Base-by-base conservation (phyloP, 2,329 filamentous ascomycete genomes). In the Penicillium digitatum region DNA sequence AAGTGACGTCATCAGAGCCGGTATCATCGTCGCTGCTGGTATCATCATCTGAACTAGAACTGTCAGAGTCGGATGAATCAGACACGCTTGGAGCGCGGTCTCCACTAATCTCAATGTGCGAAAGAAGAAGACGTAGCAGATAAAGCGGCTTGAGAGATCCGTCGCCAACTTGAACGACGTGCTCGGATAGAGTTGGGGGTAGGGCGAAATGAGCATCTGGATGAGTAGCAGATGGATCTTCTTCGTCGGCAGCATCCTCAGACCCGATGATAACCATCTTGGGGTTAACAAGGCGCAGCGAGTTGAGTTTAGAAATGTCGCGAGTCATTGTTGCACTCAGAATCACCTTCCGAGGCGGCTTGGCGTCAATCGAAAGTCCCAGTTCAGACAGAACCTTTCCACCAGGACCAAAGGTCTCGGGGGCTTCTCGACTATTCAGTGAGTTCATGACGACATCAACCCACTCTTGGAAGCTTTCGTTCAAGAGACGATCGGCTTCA, bases 391-490 rank as follows among this genome's bases (percentile, higher is more conserved):
- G 49, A 11, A 74, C 59, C 39, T 69, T 60, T 12, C 70, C 67
- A 29, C 68, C 69, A n/a, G 59, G 62, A 10, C 80, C 78, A 61
- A 79, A 79, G 2, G 75, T 70, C 39, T 78, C 77, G 2, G 71
- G 70, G 1, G 70, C 72, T 35, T 79, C 78, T 58, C 89, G 78
- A 42, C 78, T 76, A 16, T 86, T 82, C 67, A 83, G 62, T 2
- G 78, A 77, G 22, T 72, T 71, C 65, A 90, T 86, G 7, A 94
- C 83, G 0, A 87, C 76, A 38, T 86, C 83, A 3, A 95, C 79
- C 92, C 92, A 96, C 66, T 93, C 88, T 69, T 96, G 92, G 72
- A 94, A 96, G 66, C 88, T 92, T 71, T 97, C 90, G 40, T 92
- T 88, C 6, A 97, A 81, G 12, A 97, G 78, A 68, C 94, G 90